These are phyloP conservation scores for Dictyostelium intermedium DNA, from an alignment of 78 protist genomes.

Conservation along the genomic window DNA sequence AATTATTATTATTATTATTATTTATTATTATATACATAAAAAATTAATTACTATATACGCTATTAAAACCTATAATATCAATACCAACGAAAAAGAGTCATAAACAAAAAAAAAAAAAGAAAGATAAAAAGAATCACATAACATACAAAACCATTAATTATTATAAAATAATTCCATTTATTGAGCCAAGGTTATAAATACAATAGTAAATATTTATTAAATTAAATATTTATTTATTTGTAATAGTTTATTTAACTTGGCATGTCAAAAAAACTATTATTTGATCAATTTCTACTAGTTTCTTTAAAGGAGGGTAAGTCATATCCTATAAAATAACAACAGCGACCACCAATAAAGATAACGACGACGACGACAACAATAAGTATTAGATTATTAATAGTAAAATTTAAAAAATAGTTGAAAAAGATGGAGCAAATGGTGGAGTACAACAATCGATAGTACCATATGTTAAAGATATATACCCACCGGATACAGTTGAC, in stretches of 20 bases:
- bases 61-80: neutral
- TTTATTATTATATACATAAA: neutral
- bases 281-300: constrained; percentile 69
- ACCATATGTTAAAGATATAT: constrained; percentile 79
- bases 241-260: neutral
- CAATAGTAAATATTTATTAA: neutral
- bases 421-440: constrained; percentile 63
- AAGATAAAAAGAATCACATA: neutral
- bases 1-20: neutral
- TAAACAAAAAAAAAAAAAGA: neutral
- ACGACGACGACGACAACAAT: neutral
- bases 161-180: no score
- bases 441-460: constrained; percentile 15
- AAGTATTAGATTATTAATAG: neutral
- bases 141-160: neutral
- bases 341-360: neutral
- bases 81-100: neutral
- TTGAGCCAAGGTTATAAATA: neutral
- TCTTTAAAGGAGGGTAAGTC: constrained; percentile 64
- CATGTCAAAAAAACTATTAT: constrained; percentile 55
- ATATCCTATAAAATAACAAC: neutral
- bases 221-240: neutral
- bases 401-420: neutral
- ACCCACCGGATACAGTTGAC: constrained; percentile 70
- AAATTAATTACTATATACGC: neutral